Percentiles rank a stretch among this genome's conserved stretches.
Evolutionary conservation across 192 early-diverging fungal genomes (phyloP).

Genomic region (Entomortierella beljakovae): DNA sequence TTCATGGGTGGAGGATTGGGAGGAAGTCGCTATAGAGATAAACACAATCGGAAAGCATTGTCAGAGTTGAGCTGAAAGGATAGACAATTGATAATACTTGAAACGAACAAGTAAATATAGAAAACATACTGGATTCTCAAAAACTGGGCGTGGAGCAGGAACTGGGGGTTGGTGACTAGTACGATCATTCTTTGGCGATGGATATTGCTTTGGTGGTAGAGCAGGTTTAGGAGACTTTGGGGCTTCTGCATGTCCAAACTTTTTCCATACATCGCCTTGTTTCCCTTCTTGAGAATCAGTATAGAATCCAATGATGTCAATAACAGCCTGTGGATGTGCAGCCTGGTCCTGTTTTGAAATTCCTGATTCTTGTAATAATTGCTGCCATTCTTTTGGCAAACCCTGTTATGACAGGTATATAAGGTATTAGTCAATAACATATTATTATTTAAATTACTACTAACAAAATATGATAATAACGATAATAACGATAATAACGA

Average conservation of each 20-base stretch:
- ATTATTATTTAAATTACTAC: too few relatives aligned
- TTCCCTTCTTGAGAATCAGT: constrained; percentile 67
- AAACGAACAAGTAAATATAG: background rate
- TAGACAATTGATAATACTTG: background rate
- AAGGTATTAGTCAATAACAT: too few relatives aligned
- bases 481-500: background rate
- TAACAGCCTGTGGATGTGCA: constrained; percentile 93
- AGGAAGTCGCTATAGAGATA: constrained; percentile 25
- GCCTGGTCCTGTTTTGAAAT: constrained; percentile 96
- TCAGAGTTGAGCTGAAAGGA: background rate
- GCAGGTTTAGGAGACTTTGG: constrained; percentile 21
- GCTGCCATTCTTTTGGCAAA: constrained; percentile 94
- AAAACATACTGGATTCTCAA: constrained; percentile 42
- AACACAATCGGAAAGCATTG: background rate
- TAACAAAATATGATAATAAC: background rate
- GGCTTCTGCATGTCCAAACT: constrained; percentile 46
- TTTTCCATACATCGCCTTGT: constrained; percentile 62
- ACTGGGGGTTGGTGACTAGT: constrained; percentile 16
- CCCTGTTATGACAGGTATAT: constrained; percentile 67
- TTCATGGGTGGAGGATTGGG: constrained; percentile 41
- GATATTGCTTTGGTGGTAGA: constrained; percentile 16
- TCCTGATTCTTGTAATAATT: constrained; percentile 91
- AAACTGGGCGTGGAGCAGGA: constrained; percentile 41
- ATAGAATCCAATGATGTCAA: constrained; percentile 89
- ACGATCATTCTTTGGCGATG: constrained; percentile 20